A percentile compares a stretch with the other conserved stretches of the same genome.
Conservation (phyloP, 2,329 filamentous ascomycete genomes). For the Colletotrichum nymphaeae region DNA sequence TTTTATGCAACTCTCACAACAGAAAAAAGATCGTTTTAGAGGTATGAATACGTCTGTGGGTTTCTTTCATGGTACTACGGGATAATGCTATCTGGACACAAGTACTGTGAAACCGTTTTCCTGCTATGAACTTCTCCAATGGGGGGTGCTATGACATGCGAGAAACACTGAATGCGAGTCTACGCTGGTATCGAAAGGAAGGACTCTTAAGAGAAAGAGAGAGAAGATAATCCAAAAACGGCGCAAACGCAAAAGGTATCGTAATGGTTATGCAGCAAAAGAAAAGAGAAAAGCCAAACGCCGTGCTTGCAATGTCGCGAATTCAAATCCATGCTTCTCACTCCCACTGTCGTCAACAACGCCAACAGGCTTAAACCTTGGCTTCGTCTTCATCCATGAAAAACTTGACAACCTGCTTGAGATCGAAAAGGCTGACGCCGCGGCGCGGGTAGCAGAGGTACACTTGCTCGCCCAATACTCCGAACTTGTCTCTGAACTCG, state of each 20-base stretch:
- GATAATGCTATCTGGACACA: too few relatives aligned
- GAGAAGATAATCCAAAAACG: background rate
- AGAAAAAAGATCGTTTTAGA: background rate
- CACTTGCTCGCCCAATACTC: slow-evolving; percentile 83
- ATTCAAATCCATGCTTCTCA: background rate
- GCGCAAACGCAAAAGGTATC: slow-evolving; percentile 10
- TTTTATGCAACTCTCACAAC: background rate
- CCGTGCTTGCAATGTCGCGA: background rate
- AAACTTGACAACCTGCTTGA: slow-evolving; percentile 89
- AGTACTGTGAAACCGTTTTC: background rate
- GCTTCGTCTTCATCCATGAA: slow-evolving; percentile 74
- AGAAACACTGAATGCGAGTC: slow-evolving; percentile 5
- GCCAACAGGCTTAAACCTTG: background rate
- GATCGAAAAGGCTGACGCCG: slow-evolving; percentile 83
- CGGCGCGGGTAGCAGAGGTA: slow-evolving; percentile 92
- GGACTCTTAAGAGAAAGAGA: background rate
- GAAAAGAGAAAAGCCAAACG: background rate
- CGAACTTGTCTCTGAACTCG: slow-evolving; percentile 92
- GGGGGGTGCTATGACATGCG: background rate
- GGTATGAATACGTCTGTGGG: background rate
- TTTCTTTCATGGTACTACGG: background rate
- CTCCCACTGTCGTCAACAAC: background rate
- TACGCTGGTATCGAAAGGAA: slow-evolving; percentile 23
- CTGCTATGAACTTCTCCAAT: too few relatives aligned
- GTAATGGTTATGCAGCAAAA: background rate